phyloP scores from a whole-genome alignment of 2,329 filamentous ascomycete genomes.

The Colletotrichum sp. region DNA sequence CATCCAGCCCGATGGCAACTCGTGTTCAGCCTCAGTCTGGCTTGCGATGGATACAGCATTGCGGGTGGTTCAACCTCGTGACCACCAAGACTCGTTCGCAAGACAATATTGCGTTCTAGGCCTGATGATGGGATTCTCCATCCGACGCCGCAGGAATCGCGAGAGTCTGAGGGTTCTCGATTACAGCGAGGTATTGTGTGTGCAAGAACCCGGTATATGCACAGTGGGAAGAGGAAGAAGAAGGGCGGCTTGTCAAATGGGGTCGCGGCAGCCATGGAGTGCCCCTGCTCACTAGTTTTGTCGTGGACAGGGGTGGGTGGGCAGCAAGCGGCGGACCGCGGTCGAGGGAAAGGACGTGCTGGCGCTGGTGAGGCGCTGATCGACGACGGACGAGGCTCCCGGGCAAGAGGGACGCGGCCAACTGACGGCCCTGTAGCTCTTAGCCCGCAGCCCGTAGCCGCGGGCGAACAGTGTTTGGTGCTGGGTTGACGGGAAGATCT shows the following conservation, averaged over 20 bases:
- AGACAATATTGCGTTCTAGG: neutral
- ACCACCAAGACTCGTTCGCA: neutral
- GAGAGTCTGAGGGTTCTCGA: neutral
- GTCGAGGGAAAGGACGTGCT: neutral
- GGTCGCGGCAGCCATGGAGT: slow-evolving; percentile 5
- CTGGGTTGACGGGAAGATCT: neutral
- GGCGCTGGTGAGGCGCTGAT: neutral
- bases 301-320: slow-evolving; percentile 3
- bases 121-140: neutral
- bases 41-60: neutral
- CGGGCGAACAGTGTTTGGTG: neutral
- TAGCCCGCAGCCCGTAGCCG: neutral
- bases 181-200: neutral
- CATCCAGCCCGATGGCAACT: neutral
- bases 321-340: neutral
- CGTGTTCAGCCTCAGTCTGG: neutral
- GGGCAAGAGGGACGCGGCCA: neutral
- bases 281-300: slow-evolving; percentile 9
- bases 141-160: neutral
- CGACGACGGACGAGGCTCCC: neutral
- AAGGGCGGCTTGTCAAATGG: slow-evolving; percentile 7
- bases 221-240: neutral
- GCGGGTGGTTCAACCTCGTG: neutral
- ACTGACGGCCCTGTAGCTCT: neutral
- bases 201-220: neutral